These are phyloP conservation scores for Thymus quinquecostatus DNA, from an alignment of 257 asterid species.

Conservation along the genomic window DNA sequence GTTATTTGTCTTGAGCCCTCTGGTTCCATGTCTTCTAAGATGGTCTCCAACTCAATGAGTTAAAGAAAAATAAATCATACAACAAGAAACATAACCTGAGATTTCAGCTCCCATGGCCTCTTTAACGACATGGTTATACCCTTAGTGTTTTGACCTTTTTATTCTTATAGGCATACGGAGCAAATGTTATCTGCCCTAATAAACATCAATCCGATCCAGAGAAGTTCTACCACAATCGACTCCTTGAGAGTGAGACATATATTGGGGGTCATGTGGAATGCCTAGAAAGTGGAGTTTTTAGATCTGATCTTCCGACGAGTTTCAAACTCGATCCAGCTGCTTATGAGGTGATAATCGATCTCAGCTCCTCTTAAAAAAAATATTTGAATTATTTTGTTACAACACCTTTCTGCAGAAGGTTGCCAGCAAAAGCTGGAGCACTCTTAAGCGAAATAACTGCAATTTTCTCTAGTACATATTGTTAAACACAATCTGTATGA, in stretches of 20 bases:
- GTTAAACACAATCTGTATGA: constrained; percentile 13
- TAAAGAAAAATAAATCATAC: constrained; percentile 16
- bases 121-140: constrained; percentile 26
- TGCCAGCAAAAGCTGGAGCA: not conserved
- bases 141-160: constrained; percentile 32
- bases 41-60: not conserved
- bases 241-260: constrained; percentile 97
- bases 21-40: constrained; percentile 16
- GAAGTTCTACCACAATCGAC: constrained; percentile 77
- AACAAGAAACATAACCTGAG: constrained; percentile 24
- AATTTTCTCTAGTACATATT: constrained; percentile 22
- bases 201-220: constrained; percentile 98
- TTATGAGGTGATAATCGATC: constrained; percentile 59
- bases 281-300: constrained; percentile 98
- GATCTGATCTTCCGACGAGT: constrained; percentile 95
- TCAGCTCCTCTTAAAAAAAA: constrained; percentile 23
- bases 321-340: constrained; percentile 94
- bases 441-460: constrained; percentile 25
- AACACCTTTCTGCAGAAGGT: constrained; percentile 15
- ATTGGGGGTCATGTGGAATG: constrained; percentile 99
- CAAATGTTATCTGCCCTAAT: constrained; percentile 96
- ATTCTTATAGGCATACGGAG: constrained; percentile 82
- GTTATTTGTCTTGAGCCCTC: constrained; percentile 20
- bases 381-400: constrained; percentile 25
- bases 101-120: constrained; percentile 25